Percentiles rank a stretch among this genome's conserved stretches.
Conservation (phyloP, 495 filamentous ascomycete genomes). For the Chaetomidium leptoderma region DNA sequence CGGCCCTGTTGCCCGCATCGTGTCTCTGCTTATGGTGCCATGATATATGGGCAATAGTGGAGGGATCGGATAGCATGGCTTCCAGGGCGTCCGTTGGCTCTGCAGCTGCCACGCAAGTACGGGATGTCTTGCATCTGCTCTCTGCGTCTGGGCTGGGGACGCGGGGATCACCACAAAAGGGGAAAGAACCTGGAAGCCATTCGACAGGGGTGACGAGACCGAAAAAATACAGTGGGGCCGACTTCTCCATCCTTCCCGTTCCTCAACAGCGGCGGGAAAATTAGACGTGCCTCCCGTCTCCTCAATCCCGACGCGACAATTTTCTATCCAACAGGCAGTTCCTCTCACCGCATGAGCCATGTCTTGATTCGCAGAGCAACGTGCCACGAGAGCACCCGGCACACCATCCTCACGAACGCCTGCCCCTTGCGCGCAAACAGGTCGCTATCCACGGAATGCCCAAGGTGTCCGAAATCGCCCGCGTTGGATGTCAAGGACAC, state of each 20-base stretch:
- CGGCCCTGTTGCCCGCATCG: too few relatives aligned
- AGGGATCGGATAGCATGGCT: neutral
- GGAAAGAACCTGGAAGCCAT: neutral
- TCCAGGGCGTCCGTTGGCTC: conserved; percentile 14
- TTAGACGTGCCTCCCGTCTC: neutral
- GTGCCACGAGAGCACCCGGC: conserved; percentile 9
- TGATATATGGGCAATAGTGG: neutral
- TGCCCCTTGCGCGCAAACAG: conserved; percentile 11
- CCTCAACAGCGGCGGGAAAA: conserved; percentile 15
- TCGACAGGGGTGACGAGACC: conserved; percentile 9
- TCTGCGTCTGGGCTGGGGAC: neutral
- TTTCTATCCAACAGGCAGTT: neutral
- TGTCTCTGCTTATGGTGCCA: neutral
- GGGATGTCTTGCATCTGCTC: conserved; percentile 18
- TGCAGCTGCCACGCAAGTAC: conserved; percentile 22
- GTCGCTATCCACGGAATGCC: conserved; percentile 1
- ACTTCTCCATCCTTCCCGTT: conserved; percentile 1
- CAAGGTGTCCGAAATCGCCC: conserved; percentile 10
- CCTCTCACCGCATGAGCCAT: conserved; percentile 3
- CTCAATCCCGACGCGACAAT: neutral
- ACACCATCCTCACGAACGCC: conserved; percentile 2
- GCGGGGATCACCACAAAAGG: conserved; percentile 10
- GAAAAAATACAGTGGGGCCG: conserved; percentile 11
- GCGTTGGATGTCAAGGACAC: neutral
- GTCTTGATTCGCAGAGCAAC: conserved; percentile 6